Conservation (phyloP, 495 filamentous ascomycete genomes). For the Talaromyces nanjingensis region DNA sequence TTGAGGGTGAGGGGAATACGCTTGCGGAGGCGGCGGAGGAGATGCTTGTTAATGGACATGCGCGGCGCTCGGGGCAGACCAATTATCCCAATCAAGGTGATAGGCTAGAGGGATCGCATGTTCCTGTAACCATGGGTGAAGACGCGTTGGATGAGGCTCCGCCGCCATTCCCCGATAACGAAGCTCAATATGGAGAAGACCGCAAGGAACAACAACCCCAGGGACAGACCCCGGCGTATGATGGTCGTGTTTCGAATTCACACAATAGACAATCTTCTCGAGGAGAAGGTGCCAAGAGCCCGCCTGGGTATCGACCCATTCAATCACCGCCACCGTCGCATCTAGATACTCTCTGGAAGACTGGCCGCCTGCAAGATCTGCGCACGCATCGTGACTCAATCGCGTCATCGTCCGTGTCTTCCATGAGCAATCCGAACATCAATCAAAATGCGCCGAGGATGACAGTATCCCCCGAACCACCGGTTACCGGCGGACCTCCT, state of each 20-base stretch:
- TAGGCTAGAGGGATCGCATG: neutral
- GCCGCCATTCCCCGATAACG: neutral
- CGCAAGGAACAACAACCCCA: neutral
- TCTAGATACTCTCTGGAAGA: neutral
- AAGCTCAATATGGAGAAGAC: neutral
- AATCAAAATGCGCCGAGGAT: neutral
- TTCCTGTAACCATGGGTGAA: slow-evolving; percentile 6
- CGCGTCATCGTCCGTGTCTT: slow-evolving; percentile 3
- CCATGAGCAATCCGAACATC: slow-evolving; percentile 4
- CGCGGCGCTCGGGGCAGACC: neutral
- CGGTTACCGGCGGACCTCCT: neutral
- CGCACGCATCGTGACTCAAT: slow-evolving; percentile 1
- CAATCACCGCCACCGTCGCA: neutral
- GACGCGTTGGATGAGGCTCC: slow-evolving; percentile 5
- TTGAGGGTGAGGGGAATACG: slow-evolving; percentile 5
- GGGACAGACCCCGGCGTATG: neutral
- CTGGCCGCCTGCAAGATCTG: neutral
- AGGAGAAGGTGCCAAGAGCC: neutral
- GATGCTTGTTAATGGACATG: slow-evolving; percentile 8
- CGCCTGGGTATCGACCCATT: slow-evolving; percentile 1
- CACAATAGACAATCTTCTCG: neutral
- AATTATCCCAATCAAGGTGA: neutral
- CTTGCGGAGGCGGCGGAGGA: slow-evolving; percentile 6
- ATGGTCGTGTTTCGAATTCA: neutral
- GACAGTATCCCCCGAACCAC: slow-evolving; percentile 5